Conservation (phyloP, 148 eudicot genomes). For the Amaranthus cruentus region DNA sequence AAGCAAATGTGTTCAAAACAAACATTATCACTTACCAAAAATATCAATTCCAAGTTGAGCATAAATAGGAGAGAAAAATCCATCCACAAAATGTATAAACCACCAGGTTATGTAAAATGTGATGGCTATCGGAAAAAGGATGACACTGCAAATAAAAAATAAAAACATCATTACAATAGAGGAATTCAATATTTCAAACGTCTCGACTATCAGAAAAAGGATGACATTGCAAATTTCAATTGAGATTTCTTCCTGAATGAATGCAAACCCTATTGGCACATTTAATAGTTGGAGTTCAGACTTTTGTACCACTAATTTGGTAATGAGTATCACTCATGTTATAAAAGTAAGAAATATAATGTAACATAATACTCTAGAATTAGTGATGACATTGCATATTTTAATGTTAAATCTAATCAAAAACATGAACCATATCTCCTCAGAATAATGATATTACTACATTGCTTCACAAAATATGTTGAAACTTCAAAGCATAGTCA, state of each 20-base stretch:
- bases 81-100: conserved; percentile 71
- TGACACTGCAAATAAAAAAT: conserved; percentile 52
- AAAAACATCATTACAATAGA: not conserved
- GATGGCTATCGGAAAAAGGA: conserved; percentile 62
- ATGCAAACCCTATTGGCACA: not conserved
- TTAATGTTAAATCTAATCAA: too few relatives aligned
- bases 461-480: too few relatives aligned
- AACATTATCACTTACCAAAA: conserved; percentile 45
- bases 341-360: too few relatives aligned
- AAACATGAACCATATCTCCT: too few relatives aligned
- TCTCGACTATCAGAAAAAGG: too few relatives aligned
- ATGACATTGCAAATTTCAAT: not conserved
- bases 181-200: too few relatives aligned
- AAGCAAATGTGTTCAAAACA: not conserved
- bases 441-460: too few relatives aligned
- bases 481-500: too few relatives aligned
- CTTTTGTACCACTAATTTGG: not conserved
- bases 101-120: conserved; percentile 76
- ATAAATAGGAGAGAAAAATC: conserved; percentile 67
- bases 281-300: not conserved
- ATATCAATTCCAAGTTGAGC: conserved; percentile 52
- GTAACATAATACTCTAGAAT: too few relatives aligned
- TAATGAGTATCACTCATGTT: too few relatives aligned
- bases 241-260: not conserved
- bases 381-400: too few relatives aligned